A percentile compares a stretch with the other conserved stretches of the same genome.
Evolutionary conservation across 768 basidiomycete genomes (phyloP).

Genomic region (Phanerodontia chrysosporium): DNA sequence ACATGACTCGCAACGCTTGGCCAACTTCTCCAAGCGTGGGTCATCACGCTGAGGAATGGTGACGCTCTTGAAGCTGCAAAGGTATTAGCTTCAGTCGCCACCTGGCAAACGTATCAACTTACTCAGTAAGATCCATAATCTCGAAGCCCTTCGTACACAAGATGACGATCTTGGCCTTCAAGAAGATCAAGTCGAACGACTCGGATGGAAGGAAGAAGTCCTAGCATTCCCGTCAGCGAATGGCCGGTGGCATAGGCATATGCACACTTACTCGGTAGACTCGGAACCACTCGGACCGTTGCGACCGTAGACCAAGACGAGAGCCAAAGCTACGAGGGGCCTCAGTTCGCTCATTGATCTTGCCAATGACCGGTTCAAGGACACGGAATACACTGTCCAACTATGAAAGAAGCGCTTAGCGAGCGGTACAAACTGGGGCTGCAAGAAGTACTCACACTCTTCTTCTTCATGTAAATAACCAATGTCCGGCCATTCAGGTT

Average conservation of each 20-base stretch:
- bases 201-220: constrained; percentile 94
- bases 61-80: constrained; percentile 72
- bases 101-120: constrained; percentile 24
- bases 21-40: constrained; percentile 57
- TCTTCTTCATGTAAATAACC: constrained; percentile 94
- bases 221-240: constrained; percentile 22
- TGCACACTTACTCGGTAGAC: constrained; percentile 59
- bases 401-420: constrained; percentile 32
- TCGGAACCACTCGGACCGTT: constrained; percentile 92
- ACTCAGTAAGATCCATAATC: constrained; percentile 96
- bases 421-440: too few relatives aligned
- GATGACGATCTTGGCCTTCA: constrained; percentile 91
- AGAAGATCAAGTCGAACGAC: constrained; percentile 85
- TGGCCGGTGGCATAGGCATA: background rate
- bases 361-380: constrained; percentile 92
- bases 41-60: constrained; percentile 85
- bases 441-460: constrained; percentile 64
- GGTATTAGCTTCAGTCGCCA: background rate
- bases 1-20: constrained; percentile 77
- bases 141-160: constrained; percentile 94
- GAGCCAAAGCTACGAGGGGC: constrained; percentile 67
- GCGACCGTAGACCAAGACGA: constrained; percentile 72
- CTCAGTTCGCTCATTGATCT: constrained; percentile 74
- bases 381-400: constrained; percentile 94
- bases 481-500: constrained; percentile 82